Conservation (phyloP, 768 basidiomycete genomes). For the Russula sp. region DNA sequence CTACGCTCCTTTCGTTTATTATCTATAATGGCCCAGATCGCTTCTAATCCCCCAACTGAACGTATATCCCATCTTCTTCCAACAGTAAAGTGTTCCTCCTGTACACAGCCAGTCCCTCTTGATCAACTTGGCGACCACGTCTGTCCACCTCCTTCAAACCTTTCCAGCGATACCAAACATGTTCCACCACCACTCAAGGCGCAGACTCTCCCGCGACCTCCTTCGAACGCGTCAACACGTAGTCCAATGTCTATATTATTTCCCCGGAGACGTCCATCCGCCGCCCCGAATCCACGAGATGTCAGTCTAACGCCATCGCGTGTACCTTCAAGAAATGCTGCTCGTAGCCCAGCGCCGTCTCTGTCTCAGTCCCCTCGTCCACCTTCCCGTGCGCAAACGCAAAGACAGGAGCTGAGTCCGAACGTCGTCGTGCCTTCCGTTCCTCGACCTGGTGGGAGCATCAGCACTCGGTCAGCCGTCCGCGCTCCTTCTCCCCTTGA, state of each 20-base stretch:
- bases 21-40: constrained; percentile 35
- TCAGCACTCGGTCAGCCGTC: constrained; percentile 31
- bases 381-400: constrained; percentile 9
- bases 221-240: background rate
- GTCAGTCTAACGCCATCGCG: background rate
- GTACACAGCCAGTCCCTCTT: constrained; percentile 66
- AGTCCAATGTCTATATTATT: background rate
- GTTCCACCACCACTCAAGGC: constrained; percentile 26
- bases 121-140: constrained; percentile 73
- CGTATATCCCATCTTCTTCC: constrained; percentile 68
- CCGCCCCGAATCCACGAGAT: background rate
- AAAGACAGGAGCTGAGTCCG: background rate
- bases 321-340: constrained; percentile 7
- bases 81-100: constrained; percentile 81
- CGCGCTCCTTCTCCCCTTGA: constrained; percentile 22
- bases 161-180: constrained; percentile 44
- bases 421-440: background rate
- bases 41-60: constrained; percentile 28
- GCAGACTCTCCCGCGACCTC: constrained; percentile 10
- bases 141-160: constrained; percentile 44
- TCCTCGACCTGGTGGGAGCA: constrained; percentile 10
- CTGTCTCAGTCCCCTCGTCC: background rate
- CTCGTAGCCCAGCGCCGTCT: constrained; percentile 8
- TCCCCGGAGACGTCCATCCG: background rate
- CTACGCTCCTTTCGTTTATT: constrained; percentile 1